Conservation (phyloP, 2,329 filamentous ascomycete genomes). For the Phialemonium atrogriseum region DNA sequence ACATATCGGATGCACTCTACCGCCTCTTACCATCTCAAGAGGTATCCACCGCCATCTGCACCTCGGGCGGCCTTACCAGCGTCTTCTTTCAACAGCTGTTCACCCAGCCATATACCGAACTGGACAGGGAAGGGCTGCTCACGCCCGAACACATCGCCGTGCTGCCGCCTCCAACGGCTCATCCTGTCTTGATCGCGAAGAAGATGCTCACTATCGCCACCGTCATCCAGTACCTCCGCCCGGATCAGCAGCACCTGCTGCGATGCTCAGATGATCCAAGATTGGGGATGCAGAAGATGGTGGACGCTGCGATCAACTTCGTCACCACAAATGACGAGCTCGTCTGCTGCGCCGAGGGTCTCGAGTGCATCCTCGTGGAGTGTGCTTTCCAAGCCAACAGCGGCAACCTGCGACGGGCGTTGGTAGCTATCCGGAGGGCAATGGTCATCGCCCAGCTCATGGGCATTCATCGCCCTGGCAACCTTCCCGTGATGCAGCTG, state of each 20-base stretch:
- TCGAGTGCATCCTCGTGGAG: slow-evolving; percentile 40
- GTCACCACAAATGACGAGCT: slow-evolving; percentile 39
- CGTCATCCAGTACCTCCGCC: slow-evolving; percentile 24
- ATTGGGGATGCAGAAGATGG: slow-evolving; percentile 15
- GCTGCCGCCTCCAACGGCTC: slow-evolving; percentile 22
- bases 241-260: slow-evolving; percentile 12
- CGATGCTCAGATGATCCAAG: slow-evolving; percentile 7
- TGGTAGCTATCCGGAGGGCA: slow-evolving; percentile 34
- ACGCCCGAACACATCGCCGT: slow-evolving; percentile 9
- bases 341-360: slow-evolving; percentile 32
- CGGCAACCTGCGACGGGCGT: slow-evolving; percentile 36
- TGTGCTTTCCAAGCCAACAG: slow-evolving; percentile 35
- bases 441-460: slow-evolving; percentile 19
- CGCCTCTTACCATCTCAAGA: slow-evolving; percentile 10
- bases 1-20: slow-evolving; percentile 7
- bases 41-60: slow-evolving; percentile 9
- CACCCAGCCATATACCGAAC: slow-evolving; percentile 14
- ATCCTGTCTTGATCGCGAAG: slow-evolving; percentile 27
- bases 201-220: slow-evolving; percentile 29
- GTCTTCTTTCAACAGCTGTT: slow-evolving; percentile 18
- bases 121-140: slow-evolving; percentile 4
- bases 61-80: slow-evolving; percentile 1
- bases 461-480: slow-evolving; percentile 2
- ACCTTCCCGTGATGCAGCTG: slow-evolving; percentile 13
- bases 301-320: slow-evolving; percentile 20